Conservation (phyloP, 2,329 filamentous ascomycete genomes). For the Sphaerostilbella broomeana region DNA sequence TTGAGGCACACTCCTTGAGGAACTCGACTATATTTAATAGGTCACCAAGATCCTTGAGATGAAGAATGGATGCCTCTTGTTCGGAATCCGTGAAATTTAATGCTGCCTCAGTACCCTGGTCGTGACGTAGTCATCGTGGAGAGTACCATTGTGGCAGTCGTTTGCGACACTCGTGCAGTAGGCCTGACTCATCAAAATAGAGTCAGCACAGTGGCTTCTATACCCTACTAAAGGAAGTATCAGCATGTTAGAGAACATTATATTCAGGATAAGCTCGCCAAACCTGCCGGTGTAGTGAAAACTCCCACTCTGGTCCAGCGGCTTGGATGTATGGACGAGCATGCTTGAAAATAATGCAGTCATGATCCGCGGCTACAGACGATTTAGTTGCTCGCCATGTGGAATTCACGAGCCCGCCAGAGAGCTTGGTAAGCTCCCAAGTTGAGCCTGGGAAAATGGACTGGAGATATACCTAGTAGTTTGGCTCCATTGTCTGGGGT, state of each 20-base stretch:
- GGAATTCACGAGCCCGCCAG: conserved; percentile 16
- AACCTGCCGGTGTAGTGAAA: conserved; percentile 15
- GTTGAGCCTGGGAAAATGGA: conserved; percentile 12
- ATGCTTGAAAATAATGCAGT: conserved; percentile 17
- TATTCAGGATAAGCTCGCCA: not conserved
- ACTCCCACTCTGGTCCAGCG: conserved; percentile 12
- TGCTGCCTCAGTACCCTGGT: conserved; percentile 10
- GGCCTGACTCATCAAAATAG: conserved; percentile 10
- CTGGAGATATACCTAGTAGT: conserved; percentile 13
- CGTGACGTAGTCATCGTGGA: conserved; percentile 13
- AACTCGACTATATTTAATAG: conserved; percentile 15
- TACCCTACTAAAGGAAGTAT: not conserved
- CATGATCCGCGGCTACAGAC: conserved; percentile 4
- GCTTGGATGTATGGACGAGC: conserved; percentile 15
- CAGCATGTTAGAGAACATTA: not conserved
- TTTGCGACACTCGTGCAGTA: conserved; percentile 4
- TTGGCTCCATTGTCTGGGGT: conserved; percentile 3
- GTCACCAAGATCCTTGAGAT: conserved; percentile 10
- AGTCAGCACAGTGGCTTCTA: conserved; percentile 11
- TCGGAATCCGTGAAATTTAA: conserved; percentile 8
- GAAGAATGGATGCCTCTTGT: conserved; percentile 12
- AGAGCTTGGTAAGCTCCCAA: conserved; percentile 11
- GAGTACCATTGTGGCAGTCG: conserved; percentile 8
- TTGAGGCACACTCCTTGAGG: conserved; percentile 5
- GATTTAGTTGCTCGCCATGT: conserved; percentile 13